Percentiles rank a stretch among this genome's conserved stretches.
Conservation (phyloP, 257 asterid species). For the Solanum appendiculatum region DNA sequence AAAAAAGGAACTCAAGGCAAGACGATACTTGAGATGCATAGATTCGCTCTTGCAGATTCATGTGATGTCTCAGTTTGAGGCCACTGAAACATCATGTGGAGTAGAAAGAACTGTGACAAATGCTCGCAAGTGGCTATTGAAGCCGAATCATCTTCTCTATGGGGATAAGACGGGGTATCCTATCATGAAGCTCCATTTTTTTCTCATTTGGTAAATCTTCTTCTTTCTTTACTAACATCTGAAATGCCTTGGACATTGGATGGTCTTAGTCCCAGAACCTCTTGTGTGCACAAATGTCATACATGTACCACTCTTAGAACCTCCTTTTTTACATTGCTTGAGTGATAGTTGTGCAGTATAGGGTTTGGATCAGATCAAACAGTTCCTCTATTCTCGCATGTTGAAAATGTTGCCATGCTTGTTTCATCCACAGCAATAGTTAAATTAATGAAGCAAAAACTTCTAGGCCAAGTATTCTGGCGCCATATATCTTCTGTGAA, state of each 20-base stretch:
- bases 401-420: constrained; percentile 67
- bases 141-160: constrained; percentile 2
- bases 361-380: constrained; percentile 56
- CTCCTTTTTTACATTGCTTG: constrained; percentile 19
- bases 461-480: constrained; percentile 10
- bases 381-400: constrained; percentile 34
- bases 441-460: neutral
- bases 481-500: constrained; percentile 18
- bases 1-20: neutral
- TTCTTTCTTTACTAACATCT: constrained; percentile 45
- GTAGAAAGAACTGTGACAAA: constrained; percentile 43
- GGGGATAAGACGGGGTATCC: neutral
- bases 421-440: neutral
- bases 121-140: constrained; percentile 27
- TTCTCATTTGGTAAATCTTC: constrained; percentile 26
- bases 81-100: constrained; percentile 28
- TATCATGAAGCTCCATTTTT: constrained; percentile 36
- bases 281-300: constrained; percentile 69
- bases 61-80: neutral
- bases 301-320: constrained; percentile 45
- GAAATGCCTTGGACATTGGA: constrained; percentile 49
- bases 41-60: neutral
- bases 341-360: constrained; percentile 28
- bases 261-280: constrained; percentile 38
- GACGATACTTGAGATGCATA: neutral